Evolutionary conservation across 2,329 filamentous ascomycete species (phyloP).

Genomic region (Penicillium sclerotigenum): DNA sequence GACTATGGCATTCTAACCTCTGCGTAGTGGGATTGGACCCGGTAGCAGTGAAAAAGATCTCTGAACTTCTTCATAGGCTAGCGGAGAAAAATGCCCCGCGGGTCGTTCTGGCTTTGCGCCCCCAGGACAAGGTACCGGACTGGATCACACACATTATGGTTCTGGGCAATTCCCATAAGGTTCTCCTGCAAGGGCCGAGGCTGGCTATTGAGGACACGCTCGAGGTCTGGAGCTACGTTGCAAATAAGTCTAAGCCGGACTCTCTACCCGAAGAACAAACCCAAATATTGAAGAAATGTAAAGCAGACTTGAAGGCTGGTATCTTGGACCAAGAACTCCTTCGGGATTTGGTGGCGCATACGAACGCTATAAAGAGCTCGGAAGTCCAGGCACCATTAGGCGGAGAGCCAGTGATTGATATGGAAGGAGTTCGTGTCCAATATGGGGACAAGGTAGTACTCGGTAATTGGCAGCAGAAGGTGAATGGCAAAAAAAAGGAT

Average conservation of each 20-base stretch:
- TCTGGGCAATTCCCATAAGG: conserved; percentile 63
- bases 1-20: conserved; percentile 13
- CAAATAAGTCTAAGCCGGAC: not conserved
- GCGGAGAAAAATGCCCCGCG: conserved; percentile 66
- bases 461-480: conserved; percentile 70
- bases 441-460: conserved; percentile 77
- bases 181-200: conserved; percentile 65
- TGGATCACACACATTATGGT: conserved; percentile 87
- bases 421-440: conserved; percentile 76
- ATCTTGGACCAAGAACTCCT: conserved; percentile 26
- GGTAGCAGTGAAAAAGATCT: conserved; percentile 69
- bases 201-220: conserved; percentile 53
- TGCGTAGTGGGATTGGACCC: conserved; percentile 80
- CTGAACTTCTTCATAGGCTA: conserved; percentile 65
- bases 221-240: conserved; percentile 29
- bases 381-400: conserved; percentile 20
- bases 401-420: conserved; percentile 76
- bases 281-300: conserved; percentile 10
- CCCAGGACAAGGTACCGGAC: conserved; percentile 80
- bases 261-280: conserved; percentile 5
- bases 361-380: not conserved
- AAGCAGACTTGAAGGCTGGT: conserved; percentile 18
- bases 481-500: conserved; percentile 49
- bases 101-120: conserved; percentile 72
- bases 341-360: conserved; percentile 18